phyloP scores from a whole-genome alignment of 2,329 filamentous ascomycete species.

The Aspergillus nomiae region DNA sequence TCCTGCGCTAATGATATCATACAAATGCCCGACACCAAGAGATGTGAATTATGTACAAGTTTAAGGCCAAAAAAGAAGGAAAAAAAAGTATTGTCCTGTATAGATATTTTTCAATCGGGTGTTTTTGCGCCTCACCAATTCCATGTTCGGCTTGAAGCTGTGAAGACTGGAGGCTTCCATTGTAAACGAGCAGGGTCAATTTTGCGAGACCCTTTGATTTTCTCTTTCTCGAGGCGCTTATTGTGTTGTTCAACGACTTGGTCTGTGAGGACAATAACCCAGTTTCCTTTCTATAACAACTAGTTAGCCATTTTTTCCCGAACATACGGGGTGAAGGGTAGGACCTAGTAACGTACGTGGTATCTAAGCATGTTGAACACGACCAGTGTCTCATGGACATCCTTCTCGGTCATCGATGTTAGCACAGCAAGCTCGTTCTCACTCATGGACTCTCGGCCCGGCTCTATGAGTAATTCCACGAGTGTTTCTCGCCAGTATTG shows the following conservation, averaged over 20 bases:
- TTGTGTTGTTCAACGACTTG: conserved; percentile 70
- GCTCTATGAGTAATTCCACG: conserved; percentile 78
- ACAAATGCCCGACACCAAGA: not conserved
- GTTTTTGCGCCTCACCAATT: conserved; percentile 68
- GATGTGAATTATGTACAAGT: not conserved
- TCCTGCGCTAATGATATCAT: conserved; percentile 7
- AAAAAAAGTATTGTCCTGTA: not conserved
- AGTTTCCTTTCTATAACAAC: conserved; percentile 72
- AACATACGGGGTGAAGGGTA: not conserved
- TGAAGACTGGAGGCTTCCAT: conserved; percentile 97
- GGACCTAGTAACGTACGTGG: conserved; percentile 53
- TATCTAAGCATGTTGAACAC: conserved; percentile 95
- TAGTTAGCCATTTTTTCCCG: conserved; percentile 17
- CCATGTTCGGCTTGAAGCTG: conserved; percentile 87
- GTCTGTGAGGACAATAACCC: conserved; percentile 91
- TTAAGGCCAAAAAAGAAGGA: not conserved
- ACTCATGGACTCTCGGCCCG: conserved; percentile 67
- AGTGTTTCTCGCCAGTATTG: conserved; percentile 98
- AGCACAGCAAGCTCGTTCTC: conserved; percentile 80
- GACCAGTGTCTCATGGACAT: conserved; percentile 92
- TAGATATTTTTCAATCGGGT: not conserved
- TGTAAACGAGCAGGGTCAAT: conserved; percentile 80
- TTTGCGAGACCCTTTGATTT: conserved; percentile 69
- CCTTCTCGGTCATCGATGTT: conserved; percentile 94
- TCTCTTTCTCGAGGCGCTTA: conserved; percentile 76